Percentiles rank a stretch among this genome's conserved stretches.
Evolutionary conservation across 257 asterid genomes (phyloP).

Genomic region (Solanum pinnatisectum): DNA sequence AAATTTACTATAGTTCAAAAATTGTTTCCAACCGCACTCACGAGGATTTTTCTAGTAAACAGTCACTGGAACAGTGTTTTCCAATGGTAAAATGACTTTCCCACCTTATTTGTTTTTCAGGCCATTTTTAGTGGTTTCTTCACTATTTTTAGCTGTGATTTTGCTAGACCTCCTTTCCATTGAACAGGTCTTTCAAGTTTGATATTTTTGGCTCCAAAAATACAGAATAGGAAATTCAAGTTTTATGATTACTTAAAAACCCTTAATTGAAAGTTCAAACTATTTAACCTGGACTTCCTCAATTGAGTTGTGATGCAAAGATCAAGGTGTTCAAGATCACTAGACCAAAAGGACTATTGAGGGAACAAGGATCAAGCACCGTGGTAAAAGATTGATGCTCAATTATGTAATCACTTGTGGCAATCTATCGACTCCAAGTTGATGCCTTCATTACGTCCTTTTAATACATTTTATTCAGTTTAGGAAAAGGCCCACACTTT

Average conservation of each 20-base stretch:
- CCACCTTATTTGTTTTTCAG: not conserved
- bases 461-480: not conserved
- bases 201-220: not conserved
- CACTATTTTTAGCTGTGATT: not conserved
- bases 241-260: not conserved
- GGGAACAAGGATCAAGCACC: not conserved
- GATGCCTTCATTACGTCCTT: not conserved
- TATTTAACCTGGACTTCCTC: not conserved
- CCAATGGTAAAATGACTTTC: not conserved
- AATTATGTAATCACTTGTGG: not conserved
- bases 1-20: not conserved
- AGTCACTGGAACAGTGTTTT: not conserved
- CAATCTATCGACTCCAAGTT: not conserved
- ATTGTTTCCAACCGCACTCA: not conserved
- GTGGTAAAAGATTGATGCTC: not conserved
- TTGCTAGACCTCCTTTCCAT: not conserved
- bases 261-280: not conserved
- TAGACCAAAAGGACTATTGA: not conserved
- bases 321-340: no score
- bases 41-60: not conserved
- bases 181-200: not conserved
- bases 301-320: not conserved
- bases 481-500: not conserved
- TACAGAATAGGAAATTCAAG: not conserved
- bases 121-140: not conserved